These are phyloP conservation scores for Pyrus hybrid DNA, from an alignment of 331 rosid species.

Conservation along the genomic window DNA sequence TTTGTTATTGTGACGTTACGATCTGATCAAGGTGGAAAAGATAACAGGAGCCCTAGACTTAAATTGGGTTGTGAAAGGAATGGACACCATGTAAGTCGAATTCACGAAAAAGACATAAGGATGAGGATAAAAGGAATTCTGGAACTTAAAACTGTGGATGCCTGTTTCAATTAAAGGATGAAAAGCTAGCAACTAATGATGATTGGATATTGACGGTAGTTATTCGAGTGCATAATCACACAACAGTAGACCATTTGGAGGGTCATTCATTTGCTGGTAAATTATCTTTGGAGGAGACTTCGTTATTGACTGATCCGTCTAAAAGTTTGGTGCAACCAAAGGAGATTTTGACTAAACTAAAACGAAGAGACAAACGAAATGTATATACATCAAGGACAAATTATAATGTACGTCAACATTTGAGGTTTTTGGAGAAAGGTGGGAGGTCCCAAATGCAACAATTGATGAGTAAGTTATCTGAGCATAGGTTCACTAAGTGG, in stretches of 20 bases:
- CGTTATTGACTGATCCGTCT: neutral
- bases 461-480: slow-evolving; percentile 4
- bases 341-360: neutral
- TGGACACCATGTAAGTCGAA: no score
- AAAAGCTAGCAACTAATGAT: neutral
- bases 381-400: neutral
- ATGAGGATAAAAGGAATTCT: no score
- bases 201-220: no score
- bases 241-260: no score
- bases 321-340: neutral
- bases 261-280: neutral
- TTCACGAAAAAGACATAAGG: no score
- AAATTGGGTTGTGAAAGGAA: no score
- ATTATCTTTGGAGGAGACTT: neutral
- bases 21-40: no score
- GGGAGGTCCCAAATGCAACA: slow-evolving; percentile 11
- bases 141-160: neutral
- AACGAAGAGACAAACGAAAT: neutral
- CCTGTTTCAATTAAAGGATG: neutral
- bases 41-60: no score
- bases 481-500: neutral
- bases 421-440: no score
- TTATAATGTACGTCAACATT: no score
- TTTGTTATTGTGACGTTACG: no score
- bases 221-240: no score